Evolutionary conservation across 495 filamentous ascomycete genomes (phyloP), one percentile per base, ranked within the genome.

Genomic region (Penicillium herquei): DNA sequence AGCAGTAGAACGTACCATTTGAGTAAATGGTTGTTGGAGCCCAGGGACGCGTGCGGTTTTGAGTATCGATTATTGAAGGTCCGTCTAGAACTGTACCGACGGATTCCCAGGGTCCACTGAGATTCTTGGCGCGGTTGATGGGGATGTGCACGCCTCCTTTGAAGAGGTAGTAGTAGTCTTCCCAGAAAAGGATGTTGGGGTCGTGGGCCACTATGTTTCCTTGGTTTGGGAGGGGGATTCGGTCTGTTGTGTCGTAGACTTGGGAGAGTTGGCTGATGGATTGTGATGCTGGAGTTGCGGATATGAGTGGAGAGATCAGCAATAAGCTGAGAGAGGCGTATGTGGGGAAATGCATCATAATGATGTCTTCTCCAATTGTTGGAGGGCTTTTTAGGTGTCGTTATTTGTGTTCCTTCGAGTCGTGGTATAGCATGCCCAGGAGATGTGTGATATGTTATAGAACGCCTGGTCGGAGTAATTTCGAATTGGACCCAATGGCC

Each of bases 1-100:
- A 91, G 52, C 88, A 80, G 66, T 88, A 87, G 70, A 90, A 91
- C 0, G 70, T 75, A 12, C 66, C 70, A 32, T 81, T 80, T 17
- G 83, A 70, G 16, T 81, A 61, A 30, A 75, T 58, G 7, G 88
- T 80, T 43, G 87, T 87, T 0, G 88, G 88, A 0, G 89, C 88
- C 87, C 75, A 78, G 3, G 72, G 75, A 0, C 69, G 62, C 2
- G 58, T 59, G 1, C 68, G 67, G 49, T 74, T 69, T 10, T 62
- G 59, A 39, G 71, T 71, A 21, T 67, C 41, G 49, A 80, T 76
- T 32, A 73, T 52, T 45, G 73, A 79, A 21, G 64, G 61, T 2
- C 59, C 62, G 16, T 69, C 46, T 0, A 79, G 45, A 0, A 78
- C 71, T 12, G 69, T 76, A 17, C 78, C 74, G 14, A 76, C 59